Evolutionary conservation across 2,329 filamentous ascomycete species (phyloP), one percentile per base, ranked within the genome.

Genomic region (Lachnellula cervina): DNA sequence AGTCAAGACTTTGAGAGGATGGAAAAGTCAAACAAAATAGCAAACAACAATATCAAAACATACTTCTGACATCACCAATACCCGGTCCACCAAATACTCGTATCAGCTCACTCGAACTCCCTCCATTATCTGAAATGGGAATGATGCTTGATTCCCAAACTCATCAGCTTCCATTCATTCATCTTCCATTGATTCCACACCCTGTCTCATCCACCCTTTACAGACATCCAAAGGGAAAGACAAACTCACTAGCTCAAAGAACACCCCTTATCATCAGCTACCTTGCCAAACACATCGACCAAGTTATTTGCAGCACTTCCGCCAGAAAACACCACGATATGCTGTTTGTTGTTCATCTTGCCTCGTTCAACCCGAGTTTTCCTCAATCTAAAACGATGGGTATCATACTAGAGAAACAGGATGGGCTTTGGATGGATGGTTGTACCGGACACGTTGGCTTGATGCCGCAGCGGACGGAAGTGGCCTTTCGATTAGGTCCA

Each of bases 91-190:
- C 94, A 73, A 97, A 94, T 37, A 97, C 91, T 37, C 94, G 82
- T 62, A 97, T 96, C 66, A 97, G 77, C 75, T 97, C 93, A 45
- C 90, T 96, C 2, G 91, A 95, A 64, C 89, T 95, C 40, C 93
- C 93, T 49, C 93, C 93, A 72, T 97, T 97, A 74, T 97, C 93
- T 62, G 89, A 94, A 69, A 97, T 96, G 37, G 93, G 93, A 51
- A 97, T 96, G 57, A 97, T 84, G 71, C 68, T 70, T 50, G 23
- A 51, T 96, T 95, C 72, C 83, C 90, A 43, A 95, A 74, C 2
- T 80, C 76, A 67, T 61, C 55, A 61, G 56, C 52, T 16, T 46
- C 34, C 28, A 11, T 25, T 54, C 21, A 23, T 38, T 14, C 13
- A 40, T 32, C n/a, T n/a, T n/a, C 17, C 34, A 21, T 13, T 35